Percentiles rank a stretch among this genome's conserved stretches.
Evolutionary conservation across 306 rosid species (phyloP).

Genomic region (Sesbania bispinosa): DNA sequence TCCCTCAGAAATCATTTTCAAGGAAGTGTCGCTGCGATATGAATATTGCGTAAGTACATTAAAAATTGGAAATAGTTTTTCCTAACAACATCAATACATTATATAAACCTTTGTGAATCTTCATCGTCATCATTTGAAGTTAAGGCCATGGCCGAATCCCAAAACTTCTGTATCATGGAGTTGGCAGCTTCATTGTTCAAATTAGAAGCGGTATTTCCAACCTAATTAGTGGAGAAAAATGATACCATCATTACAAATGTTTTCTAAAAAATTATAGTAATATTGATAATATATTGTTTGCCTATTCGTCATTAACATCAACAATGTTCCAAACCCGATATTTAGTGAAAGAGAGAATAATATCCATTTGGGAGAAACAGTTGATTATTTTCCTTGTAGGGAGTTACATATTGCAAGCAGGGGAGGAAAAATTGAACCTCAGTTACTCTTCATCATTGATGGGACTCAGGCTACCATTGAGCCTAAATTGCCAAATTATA

Average conservation of each 20-base stretch:
- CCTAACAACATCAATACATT: slow-evolving; percentile 3
- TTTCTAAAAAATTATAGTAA: background rate
- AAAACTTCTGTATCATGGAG: slow-evolving; percentile 84
- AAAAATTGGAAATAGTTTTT: background rate
- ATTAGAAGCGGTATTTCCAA: slow-evolving; percentile 61
- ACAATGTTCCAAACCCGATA: background rate
- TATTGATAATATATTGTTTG: too few species aligned
- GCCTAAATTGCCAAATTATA: too few species aligned
- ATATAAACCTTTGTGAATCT: slow-evolving; percentile 65
- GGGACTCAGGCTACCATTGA: background rate
- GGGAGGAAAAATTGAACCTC: too few species aligned
- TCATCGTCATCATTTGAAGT: slow-evolving; percentile 65
- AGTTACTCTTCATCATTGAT: too few species aligned
- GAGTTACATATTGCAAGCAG: background rate
- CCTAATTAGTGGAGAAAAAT: slow-evolving; percentile 49
- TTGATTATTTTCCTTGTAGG: background rate
- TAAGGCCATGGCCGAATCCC: slow-evolving; percentile 96
- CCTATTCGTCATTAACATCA: background rate
- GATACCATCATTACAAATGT: background rate
- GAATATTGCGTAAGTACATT: slow-evolving; percentile 24
- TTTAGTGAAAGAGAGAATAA: background rate
- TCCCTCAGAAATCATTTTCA: slow-evolving; percentile 73
- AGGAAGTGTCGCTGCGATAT: slow-evolving; percentile 67
- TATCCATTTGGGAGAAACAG: background rate
- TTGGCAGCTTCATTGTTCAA: slow-evolving; percentile 63